Evolutionary conservation across 345 rosid species (phyloP).

Genomic region (Turritis glabra): DNA sequence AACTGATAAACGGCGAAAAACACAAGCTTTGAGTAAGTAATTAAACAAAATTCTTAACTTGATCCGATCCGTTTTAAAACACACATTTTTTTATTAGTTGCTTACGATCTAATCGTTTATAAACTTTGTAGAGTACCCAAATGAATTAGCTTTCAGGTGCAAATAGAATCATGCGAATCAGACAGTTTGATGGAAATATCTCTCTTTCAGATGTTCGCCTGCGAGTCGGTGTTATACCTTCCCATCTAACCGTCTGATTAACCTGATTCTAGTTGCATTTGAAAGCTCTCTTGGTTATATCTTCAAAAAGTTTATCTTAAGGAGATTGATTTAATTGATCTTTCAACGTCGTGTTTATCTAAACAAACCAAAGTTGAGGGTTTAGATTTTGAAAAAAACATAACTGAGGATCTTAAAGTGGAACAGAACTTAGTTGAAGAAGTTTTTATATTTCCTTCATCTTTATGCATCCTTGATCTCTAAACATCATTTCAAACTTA

Average conservation of each 20-base stretch:
- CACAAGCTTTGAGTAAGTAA: conserved; percentile 80
- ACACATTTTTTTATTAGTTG: not conserved
- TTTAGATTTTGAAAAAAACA: not conserved
- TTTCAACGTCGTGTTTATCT: no score
- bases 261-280: not conserved
- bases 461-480: not conserved
- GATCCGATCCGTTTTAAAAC: not conserved
- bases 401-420: not conserved
- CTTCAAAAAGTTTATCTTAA: not conserved
- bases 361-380: not conserved
- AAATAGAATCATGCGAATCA: not conserved
- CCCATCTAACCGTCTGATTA: not conserved
- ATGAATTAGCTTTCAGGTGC: not conserved
- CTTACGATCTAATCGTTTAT: not conserved
- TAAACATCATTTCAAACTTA: not conserved
- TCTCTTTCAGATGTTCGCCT: not conserved
- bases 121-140: not conserved
- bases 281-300: not conserved
- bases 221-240: not conserved
- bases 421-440: not conserved
- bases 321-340: not conserved
- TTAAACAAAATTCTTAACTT: not conserved
- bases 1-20: conserved; percentile 60
- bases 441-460: not conserved
- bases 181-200: not conserved